These are phyloP conservation scores for Pyrrhoderma lamaoense DNA, from an alignment of 1,284 basidiomycete genomes.

Conservation along the genomic window DNA sequence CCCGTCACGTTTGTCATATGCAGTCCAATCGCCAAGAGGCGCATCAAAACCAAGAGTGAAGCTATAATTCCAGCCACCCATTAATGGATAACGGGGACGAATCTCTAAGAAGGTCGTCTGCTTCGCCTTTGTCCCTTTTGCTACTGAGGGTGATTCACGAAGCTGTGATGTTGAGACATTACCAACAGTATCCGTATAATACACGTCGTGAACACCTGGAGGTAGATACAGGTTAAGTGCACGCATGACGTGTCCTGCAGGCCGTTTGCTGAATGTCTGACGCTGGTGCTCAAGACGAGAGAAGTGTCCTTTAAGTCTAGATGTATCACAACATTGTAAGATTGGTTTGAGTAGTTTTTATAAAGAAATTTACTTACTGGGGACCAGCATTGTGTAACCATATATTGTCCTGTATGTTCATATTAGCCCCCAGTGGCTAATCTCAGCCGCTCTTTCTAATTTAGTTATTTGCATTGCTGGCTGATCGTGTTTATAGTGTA, in stretches of 20 bases:
- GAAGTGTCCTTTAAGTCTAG: slow-evolving; percentile 91
- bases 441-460: slow-evolving; percentile 75
- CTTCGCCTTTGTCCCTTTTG: slow-evolving; percentile 45
- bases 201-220: slow-evolving; percentile 69
- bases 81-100: slow-evolving; percentile 83
- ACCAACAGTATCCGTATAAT: slow-evolving; percentile 88
- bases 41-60: slow-evolving; percentile 94
- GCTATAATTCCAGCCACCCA: slow-evolving; percentile 97
- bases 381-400: slow-evolving; percentile 84
- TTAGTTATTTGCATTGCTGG: slow-evolving; percentile 74
- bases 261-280: slow-evolving; percentile 58
- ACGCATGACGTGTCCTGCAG: slow-evolving; percentile 64
- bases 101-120: slow-evolving; percentile 71
- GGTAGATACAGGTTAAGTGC: slow-evolving; percentile 74
- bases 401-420: slow-evolving; percentile 90
- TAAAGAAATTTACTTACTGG: slow-evolving; percentile 35
- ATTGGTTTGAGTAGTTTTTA: too few species aligned
- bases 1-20: slow-evolving; percentile 49
- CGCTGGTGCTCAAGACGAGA: slow-evolving; percentile 85
- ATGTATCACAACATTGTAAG: slow-evolving; percentile 21
- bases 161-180: slow-evolving; percentile 95
- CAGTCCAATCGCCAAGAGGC: slow-evolving; percentile 68
- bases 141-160: slow-evolving; percentile 55
- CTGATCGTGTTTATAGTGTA: slow-evolving; percentile 78
- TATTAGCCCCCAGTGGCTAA: slow-evolving; percentile 97